Percentiles rank a stretch among this genome's conserved stretches.
Conservation (phyloP, 1,284 basidiomycete genomes). For the Thecaphora thlaspeos region DNA sequence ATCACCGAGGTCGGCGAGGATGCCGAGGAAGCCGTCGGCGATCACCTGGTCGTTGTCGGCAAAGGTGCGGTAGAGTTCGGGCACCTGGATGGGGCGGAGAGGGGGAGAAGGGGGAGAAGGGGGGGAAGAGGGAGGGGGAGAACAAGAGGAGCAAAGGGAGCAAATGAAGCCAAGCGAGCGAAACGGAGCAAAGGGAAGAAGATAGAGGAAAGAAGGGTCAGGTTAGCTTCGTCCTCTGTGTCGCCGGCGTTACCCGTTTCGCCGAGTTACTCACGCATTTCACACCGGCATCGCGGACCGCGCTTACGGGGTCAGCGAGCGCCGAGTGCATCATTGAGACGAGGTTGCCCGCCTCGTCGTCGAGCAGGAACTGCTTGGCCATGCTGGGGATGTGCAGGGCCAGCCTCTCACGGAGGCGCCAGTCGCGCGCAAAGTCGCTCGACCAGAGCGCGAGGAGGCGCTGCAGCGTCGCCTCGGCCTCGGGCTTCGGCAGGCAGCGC, state of each 20-base stretch:
- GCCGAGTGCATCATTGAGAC: slow-evolving; percentile 66
- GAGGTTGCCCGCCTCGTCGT: slow-evolving; percentile 54
- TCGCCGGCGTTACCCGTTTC: too few relatives aligned
- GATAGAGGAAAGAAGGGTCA: too few relatives aligned
- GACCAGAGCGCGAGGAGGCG: slow-evolving; percentile 68
- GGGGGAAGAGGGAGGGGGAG: not conserved
- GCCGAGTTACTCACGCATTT: slow-evolving; percentile 67
- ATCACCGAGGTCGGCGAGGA: slow-evolving; percentile 50
- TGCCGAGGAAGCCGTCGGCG: slow-evolving; percentile 51
- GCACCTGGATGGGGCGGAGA: slow-evolving; percentile 5
- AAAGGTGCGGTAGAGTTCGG: slow-evolving; percentile 39
- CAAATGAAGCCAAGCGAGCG: too few relatives aligned
- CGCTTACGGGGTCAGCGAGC: slow-evolving; percentile 76
- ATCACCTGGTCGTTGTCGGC: slow-evolving; percentile 42
- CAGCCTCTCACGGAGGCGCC: slow-evolving; percentile 77
- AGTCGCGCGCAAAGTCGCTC: slow-evolving; percentile 67
- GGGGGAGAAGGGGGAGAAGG: not conserved
- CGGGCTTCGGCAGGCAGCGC: slow-evolving; percentile 62
- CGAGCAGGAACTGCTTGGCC: slow-evolving; percentile 57
- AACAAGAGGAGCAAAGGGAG: too few relatives aligned
- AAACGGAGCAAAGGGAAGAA: too few relatives aligned
- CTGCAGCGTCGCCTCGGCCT: slow-evolving; percentile 65
- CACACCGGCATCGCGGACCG: slow-evolving; percentile 77
- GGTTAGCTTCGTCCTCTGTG: too few relatives aligned
- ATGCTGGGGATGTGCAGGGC: slow-evolving; percentile 66